phyloP scores from a whole-genome alignment of 1,284 basidiomycete genomes.

The Marasmius tenuissimus region DNA sequence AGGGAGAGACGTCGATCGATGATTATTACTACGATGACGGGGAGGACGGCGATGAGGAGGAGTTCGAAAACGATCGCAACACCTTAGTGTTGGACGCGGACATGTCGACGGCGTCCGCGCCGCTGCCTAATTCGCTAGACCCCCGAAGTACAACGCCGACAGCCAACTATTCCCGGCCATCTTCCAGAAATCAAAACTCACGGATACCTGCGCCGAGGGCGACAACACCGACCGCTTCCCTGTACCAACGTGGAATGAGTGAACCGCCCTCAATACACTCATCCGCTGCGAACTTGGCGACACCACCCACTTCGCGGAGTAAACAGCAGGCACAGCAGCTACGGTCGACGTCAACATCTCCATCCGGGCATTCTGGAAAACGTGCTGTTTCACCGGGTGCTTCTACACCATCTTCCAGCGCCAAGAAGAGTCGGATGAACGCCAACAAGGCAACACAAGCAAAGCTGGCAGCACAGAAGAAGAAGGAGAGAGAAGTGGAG shows the following conservation, averaged over 20 bases:
- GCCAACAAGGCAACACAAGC: constrained; percentile 29
- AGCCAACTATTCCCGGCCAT: constrained; percentile 7
- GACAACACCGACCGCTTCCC: constrained; percentile 30
- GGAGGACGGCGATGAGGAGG: constrained; percentile 20
- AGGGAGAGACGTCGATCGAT: constrained; percentile 42
- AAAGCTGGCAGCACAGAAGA: constrained; percentile 28
- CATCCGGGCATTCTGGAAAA: constrained; percentile 12
- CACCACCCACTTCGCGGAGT: constrained; percentile 11
- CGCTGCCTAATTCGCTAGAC: constrained; percentile 6
- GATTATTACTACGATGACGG: constrained; percentile 19
- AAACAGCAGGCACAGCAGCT: constrained; percentile 15
- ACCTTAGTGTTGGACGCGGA: constrained; percentile 17
- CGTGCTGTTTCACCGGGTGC: constrained; percentile 23
- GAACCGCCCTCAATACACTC: constrained; percentile 27
- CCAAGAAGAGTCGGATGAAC: constrained; percentile 32
- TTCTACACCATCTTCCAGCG: constrained; percentile 11
- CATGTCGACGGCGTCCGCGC: constrained; percentile 19
- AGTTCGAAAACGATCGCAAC: constrained; percentile 17
- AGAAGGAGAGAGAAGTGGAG: constrained; percentile 30
- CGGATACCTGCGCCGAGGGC: constrained; percentile 17
- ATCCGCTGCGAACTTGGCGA: constrained; percentile 18
- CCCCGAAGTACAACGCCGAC: constrained; percentile 15
- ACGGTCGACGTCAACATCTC: constrained; percentile 15
- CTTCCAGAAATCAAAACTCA: constrained; percentile 9
- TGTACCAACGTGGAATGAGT: constrained; percentile 35